Conservation (phyloP, 305 asterid genomes). For the Solanum hybrid region DNA sequence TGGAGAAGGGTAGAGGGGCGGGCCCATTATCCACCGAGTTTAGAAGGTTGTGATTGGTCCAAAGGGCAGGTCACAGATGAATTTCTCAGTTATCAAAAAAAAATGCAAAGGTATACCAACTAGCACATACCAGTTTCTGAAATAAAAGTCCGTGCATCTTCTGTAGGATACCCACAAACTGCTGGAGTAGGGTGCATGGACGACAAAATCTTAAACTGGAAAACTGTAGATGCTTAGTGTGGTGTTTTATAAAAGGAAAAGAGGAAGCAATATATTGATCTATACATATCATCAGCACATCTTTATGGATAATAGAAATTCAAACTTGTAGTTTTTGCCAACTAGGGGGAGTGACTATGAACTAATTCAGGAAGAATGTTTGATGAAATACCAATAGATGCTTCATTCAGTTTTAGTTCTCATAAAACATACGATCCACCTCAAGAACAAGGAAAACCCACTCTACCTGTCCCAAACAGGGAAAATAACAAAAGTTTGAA, state of each 20-base stretch:
- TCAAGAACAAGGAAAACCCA: not conserved
- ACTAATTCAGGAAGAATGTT: not conserved
- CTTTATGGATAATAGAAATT: not conserved
- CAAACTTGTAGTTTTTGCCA: not conserved
- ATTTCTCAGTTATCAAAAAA: too few species aligned
- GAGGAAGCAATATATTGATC: not conserved
- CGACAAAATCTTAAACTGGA: constrained; percentile 75
- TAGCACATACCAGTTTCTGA: constrained; percentile 58
- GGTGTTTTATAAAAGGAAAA: not conserved
- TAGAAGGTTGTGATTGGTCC: too few species aligned
- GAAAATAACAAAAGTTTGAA: constrained; percentile 17
- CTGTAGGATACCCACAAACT: constrained; percentile 86
- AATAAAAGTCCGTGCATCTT: constrained; percentile 77
- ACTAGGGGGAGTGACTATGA: not conserved
- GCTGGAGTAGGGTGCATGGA: constrained; percentile 97
- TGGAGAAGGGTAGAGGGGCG: too few species aligned
- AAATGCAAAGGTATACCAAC: not conserved
- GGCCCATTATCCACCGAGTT: too few species aligned
- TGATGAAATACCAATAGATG: not conserved
- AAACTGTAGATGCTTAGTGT: constrained; percentile 7
- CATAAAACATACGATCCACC: not conserved
- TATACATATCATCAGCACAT: not conserved
- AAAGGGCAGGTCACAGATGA: too few species aligned
- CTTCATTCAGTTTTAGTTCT: not conserved
- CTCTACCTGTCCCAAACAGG: not conserved